These are phyloP conservation scores for Lodderomyces margitis DNA, from an alignment of 1,139 yeast species.

Conservation along the genomic window DNA sequence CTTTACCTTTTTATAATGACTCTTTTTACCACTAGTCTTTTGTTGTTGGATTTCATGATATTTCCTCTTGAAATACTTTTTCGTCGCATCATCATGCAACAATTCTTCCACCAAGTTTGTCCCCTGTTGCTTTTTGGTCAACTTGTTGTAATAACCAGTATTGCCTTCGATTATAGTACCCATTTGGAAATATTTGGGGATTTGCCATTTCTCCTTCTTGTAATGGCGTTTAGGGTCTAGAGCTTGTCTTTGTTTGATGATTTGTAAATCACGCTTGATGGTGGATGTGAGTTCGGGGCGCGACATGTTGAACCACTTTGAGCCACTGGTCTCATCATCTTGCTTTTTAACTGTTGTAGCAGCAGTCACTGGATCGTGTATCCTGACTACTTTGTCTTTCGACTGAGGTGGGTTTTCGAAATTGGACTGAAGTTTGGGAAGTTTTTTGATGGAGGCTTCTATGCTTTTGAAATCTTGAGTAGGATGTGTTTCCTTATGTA, in stretches of 20 bases:
- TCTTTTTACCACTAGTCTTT: slow-evolving; percentile 75
- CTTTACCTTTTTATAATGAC: slow-evolving; percentile 62
- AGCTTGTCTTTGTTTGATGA: slow-evolving; percentile 84
- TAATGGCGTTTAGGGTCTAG: slow-evolving; percentile 95
- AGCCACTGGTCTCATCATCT: slow-evolving; percentile 34
- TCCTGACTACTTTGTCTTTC: slow-evolving; percentile 24
- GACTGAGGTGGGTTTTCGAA: slow-evolving; percentile 18
- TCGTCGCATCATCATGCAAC: slow-evolving; percentile 67
- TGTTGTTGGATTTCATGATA: slow-evolving; percentile 73
- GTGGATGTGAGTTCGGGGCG: slow-evolving; percentile 74
- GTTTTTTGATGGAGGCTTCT: slow-evolving; percentile 26
- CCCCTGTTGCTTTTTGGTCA: slow-evolving; percentile 71
- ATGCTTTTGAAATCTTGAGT: slow-evolving; percentile 26
- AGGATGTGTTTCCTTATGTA: slow-evolving; percentile 20
- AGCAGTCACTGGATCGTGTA: slow-evolving; percentile 51
- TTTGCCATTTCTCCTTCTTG: slow-evolving; percentile 79
- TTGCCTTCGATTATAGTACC: slow-evolving; percentile 87
- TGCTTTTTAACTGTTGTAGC: slow-evolving; percentile 12
- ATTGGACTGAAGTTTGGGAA: slow-evolving; percentile 38
- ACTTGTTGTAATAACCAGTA: slow-evolving; percentile 73
- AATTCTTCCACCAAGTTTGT: slow-evolving; percentile 79
- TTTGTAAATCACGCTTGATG: slow-evolving; percentile 71
- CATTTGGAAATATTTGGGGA: slow-evolving; percentile 80
- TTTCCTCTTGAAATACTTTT: slow-evolving; percentile 80
- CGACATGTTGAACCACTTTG: slow-evolving; percentile 81